Evolutionary conservation across 345 rosid genomes (phyloP).

Genomic region (Aethionema arabicum): DNA sequence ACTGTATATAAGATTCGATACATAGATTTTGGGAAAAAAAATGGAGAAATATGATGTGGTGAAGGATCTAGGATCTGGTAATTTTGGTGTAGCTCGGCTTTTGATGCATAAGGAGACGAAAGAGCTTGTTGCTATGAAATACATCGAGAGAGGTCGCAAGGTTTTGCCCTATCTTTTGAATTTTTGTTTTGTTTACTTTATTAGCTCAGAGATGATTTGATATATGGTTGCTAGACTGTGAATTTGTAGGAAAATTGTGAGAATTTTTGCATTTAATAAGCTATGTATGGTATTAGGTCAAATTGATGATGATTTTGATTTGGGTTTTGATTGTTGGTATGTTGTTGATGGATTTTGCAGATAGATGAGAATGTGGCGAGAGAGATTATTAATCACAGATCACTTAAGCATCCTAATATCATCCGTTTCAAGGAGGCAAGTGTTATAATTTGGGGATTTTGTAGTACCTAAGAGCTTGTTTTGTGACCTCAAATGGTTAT

Average conservation of each 20-base stretch:
- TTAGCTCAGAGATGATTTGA: neutral
- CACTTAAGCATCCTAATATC: constrained; percentile 83
- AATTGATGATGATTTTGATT: neutral
- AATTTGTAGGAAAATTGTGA: neutral
- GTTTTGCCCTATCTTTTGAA: constrained; percentile 33
- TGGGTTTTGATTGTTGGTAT: constrained; percentile 14
- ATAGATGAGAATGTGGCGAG: constrained; percentile 92
- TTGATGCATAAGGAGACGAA: constrained; percentile 71
- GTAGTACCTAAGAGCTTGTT: neutral
- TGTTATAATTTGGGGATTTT: neutral
- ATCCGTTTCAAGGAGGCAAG: constrained; percentile 88
- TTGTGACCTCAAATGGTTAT: constrained; percentile 18
- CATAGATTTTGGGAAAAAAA: constrained; percentile 3
- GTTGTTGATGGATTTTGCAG: constrained; percentile 43
- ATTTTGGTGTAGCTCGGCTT: constrained; percentile 89
- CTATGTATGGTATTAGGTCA: neutral
- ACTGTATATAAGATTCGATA: neutral
- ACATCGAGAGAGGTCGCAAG: constrained; percentile 86
- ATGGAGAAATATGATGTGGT: constrained; percentile 85
- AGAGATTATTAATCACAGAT: constrained; percentile 91
- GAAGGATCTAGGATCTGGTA: constrained; percentile 85
- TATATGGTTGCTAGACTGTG: neutral
- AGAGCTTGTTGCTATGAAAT: constrained; percentile 93
- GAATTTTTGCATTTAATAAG: neutral
- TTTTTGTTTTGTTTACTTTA: neutral